Base-by-base conservation (phyloP, 345 rosid species). In the Geranium rotundifolium region DNA sequence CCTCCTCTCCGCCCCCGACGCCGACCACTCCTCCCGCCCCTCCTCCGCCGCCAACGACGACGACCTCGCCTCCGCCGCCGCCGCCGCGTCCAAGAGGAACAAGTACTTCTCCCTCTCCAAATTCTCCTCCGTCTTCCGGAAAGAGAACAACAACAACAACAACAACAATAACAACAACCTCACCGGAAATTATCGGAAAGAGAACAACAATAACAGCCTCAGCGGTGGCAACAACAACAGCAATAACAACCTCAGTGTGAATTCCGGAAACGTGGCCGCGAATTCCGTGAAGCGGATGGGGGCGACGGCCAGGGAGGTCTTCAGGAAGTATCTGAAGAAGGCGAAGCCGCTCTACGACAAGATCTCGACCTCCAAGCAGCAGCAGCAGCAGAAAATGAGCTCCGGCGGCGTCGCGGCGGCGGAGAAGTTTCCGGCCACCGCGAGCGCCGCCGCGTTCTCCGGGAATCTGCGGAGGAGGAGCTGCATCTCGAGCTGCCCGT, bases 331-430 rank as follows among this genome's bases (percentile, higher is more conserved):
- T 61, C 31, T 92, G 80, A 92, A 89, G 76, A 92, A 87, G 63
- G 96, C 84, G 73, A 92, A 89, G 79, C 98, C 98, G 16, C 63
- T 92, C 63, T 89, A 92, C 79, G 98, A 89, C 58, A 92, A 89
- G 72, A 65, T 89, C n/a, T n/a, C n/a, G n/a, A n/a, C n/a, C 31
- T 84, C 95, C 27, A 85, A 80, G 58, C 85, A 85, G 68, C 90
- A n/a, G n/a, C n/a, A 88, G 67, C 80, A 73, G 39, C 85, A 76
- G 30, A 79, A 71, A 68, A 65, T 72, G 69, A 73, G 67, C 57
- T 65, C 17, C 69, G 27, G 55, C 54, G 7, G 15, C 62, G 0
- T 13, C 67, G 59, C 73, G 0, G 30, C 49, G 50, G 71, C 67
- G 63, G 10, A 65, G 0, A 73, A 68, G n/a, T n/a, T n/a, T n/a